Base-by-base conservation (phyloP, 805 yeast genomes). In the Candida caryicola region DNA sequence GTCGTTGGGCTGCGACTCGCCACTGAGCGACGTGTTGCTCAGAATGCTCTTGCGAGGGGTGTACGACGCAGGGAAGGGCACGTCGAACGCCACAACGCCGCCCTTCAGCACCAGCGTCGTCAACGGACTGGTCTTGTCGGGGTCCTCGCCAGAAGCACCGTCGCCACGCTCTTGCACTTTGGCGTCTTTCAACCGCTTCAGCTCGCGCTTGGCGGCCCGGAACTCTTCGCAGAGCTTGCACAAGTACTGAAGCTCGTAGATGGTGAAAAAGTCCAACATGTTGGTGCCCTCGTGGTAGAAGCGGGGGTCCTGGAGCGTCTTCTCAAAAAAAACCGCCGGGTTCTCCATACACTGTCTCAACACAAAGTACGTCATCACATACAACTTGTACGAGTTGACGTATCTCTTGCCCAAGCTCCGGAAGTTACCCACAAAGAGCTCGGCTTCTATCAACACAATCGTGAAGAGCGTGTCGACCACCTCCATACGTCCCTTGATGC, bases 401-500 rank as follows among this genome's bases (percentile, higher is more conserved):
- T 69, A 68, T 4, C 57, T 57, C 15, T 54, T 42, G 44, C 72
- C 62, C 44, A 69, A 54, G 23, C 56, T 57, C 17, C 67, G 33
- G 51, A 69, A 69, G 44, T 64, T 62, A 1, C 74, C 73, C 23
- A 68, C 71, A 44, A 68, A 69, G 5, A 67, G 48, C 34, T 68
- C 74, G 1, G 73, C 65, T 37, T 69, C 73, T 1, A 56, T 40
- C 19, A 69, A 46, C 9, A 62, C 55, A 26, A 60, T 50, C 10
- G 49, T 52, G 39, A 66, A 64, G 29, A 69, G 49, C 13, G 43
- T 46, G 41, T 64, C 64, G 15, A 63, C 52, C 2, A 61, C 63
- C 23, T 61, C 62, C 10, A 59, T 44, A 15, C 71, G 46, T 34
- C 46, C 49, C 29, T 42, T 40, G n/a, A 40, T 16, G 21, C 46